Base-by-base conservation (phyloP, 257 asterid species). In the Solanum chaucha region DNA sequence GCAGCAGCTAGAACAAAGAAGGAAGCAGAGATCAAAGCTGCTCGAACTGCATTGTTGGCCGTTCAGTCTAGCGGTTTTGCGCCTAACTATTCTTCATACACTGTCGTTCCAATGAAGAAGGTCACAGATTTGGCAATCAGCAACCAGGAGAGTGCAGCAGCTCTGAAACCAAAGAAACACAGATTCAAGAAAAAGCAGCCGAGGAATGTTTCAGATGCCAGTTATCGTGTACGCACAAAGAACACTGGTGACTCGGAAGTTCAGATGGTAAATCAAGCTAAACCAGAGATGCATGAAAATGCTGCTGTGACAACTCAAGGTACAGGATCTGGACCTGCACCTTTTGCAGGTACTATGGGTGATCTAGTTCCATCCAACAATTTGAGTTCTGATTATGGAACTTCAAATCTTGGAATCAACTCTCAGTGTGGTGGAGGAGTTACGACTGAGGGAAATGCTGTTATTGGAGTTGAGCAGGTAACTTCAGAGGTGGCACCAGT, bases 1-100 rank as follows among this genome's bases (percentile, higher is more conserved):
- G 98, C 93, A 86, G 89, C 95, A 77, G 95, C 99, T 40, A 88
- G 89, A 90, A 92, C 98, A 26, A 97, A 96, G 89, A 97, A 95
- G 89, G 98, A 95, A 88, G 99, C 99, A 38, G 99, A 95, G 90
- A 93, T 93, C 46, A 97, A 97, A 92, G 99, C 98, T 87, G 99
- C 99, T 12, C 85, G 99, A 83, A 96, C 98, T n/a, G 99, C 98
- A 61, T 85, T 96, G 90, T 74, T 95, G 87, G 99, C 99, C 88
- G 94, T 97, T 87, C 94, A 94, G 90, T 91, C 96, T 72, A 91
- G 90, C 36, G 77, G 86, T 14, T 89, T 93, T n/a, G 64, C 22
- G 75, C 67, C 93, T 4, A 68, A 41, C 84, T 89, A 90, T 89
- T 90, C 96, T 7, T 28, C 86, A 30, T 91, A 94, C 94, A 94